Evolutionary conservation across 2,329 filamentous ascomycete genomes (phyloP).

Genomic region (Aureobasidium uvarum): DNA sequence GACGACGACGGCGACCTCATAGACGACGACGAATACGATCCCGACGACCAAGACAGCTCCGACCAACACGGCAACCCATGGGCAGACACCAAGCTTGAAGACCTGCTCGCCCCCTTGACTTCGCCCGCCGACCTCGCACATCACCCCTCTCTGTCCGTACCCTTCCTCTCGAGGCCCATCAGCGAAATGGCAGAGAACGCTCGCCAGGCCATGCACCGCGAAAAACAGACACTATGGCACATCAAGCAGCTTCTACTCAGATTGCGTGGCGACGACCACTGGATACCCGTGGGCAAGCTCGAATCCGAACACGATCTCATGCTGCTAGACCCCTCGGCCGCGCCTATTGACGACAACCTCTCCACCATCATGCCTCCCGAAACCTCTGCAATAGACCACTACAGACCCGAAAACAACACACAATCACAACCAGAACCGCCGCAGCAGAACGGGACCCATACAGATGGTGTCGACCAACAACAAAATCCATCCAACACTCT

Average conservation of each 20-base stretch:
- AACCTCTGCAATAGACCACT: slow-evolving; percentile 7
- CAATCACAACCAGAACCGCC: slow-evolving; percentile 1
- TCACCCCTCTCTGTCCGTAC: slow-evolving; percentile 70
- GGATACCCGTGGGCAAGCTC: slow-evolving; percentile 56
- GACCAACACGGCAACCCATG: slow-evolving; percentile 70
- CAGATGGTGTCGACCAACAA: neutral
- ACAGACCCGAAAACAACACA: slow-evolving; percentile 20
- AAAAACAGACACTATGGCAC: slow-evolving; percentile 69
- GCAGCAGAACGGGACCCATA: slow-evolving; percentile 21
- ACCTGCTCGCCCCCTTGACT: slow-evolving; percentile 71
- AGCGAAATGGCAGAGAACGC: slow-evolving; percentile 69
- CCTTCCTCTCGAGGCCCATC: slow-evolving; percentile 71
- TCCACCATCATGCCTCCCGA: neutral
- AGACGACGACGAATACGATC: slow-evolving; percentile 30
- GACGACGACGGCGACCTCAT: slow-evolving; percentile 67
- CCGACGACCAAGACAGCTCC: slow-evolving; percentile 57
- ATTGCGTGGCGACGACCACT: slow-evolving; percentile 71
- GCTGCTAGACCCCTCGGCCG: slow-evolving; percentile 32
- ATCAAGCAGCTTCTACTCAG: slow-evolving; percentile 71
- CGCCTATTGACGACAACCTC: neutral
- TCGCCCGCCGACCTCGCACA: slow-evolving; percentile 69
- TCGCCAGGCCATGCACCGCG: slow-evolving; percentile 69
- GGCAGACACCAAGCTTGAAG: slow-evolving; percentile 67
- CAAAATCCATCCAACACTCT: slow-evolving; percentile 6
- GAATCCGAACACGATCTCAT: slow-evolving; percentile 52